Base-by-base conservation (phyloP, 2,329 filamentous ascomycete species). In the Falciphora oryzae region DNA sequence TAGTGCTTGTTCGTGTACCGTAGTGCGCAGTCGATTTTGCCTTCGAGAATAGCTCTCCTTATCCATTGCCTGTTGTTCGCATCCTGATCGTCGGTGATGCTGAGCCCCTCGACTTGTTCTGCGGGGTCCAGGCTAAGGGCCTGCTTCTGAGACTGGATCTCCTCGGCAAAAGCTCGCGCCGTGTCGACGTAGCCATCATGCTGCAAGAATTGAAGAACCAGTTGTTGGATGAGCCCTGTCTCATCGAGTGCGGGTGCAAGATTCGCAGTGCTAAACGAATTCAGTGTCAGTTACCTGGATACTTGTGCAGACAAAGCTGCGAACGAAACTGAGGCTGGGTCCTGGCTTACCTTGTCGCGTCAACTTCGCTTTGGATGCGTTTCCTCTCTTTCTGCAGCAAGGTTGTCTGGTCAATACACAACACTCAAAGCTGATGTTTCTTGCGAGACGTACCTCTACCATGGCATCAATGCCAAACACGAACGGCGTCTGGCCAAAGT, bases 121-220 rank as follows among this genome's bases (percentile, higher is more conserved):
- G 76, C 75, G 53, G 84, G 76, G 64, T 86, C 84, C 58, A 85
- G 81, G 67, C 84, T 85, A 65, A 97, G 77, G 11, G 90, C 87
- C 70, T 85, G 80, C 70, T 90, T 89, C 74, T 97, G 91, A 22
- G 84, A 79, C 64, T 86, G 84, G 31, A 96, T 87, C 72, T 98
- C 94, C 70, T 89, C 83, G 4, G 91, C 88, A 80, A 99, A 98
- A 0, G 92, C 92, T 68, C 89, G 86, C 11, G 93, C 93, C 0
- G 94, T 97, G 69, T 97, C 94, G 10, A 97, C 89, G 70, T 97
- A 98, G 66, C 95, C 95, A 71, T 98, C 95, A 70, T 98, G 94
- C 53, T 93, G 91, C 18, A 99, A 80, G 69, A 96, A 98, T 76
- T 97, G 93, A 56, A 93, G 83, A 73, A 94, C 87, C 65, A 98